Percentiles rank a stretch among this genome's conserved stretches.
Evolutionary conservation across 2,329 filamentous ascomycete species (phyloP).

Genomic region (Aspergillaceae sp.): DNA sequence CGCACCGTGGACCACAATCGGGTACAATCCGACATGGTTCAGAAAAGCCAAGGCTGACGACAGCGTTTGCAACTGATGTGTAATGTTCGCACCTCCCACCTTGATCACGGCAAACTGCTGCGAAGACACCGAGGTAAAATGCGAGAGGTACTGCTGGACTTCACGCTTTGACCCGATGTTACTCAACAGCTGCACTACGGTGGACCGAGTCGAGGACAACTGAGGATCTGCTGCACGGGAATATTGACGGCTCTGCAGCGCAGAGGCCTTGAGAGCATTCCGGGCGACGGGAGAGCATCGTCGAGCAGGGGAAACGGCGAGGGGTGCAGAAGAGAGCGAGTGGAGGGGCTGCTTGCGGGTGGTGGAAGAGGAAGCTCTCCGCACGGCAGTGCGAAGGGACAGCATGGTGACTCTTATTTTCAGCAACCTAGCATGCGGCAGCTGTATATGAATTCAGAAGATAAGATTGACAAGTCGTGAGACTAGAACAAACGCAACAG

Average conservation of each 20-base stretch:
- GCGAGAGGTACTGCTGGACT: slow-evolving; percentile 92
- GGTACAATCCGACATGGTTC: slow-evolving; percentile 88
- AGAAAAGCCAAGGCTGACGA: slow-evolving; percentile 84
- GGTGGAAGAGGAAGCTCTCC: slow-evolving; percentile 34
- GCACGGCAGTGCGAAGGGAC: slow-evolving; percentile 37
- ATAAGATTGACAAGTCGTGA: background rate
- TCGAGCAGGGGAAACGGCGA: slow-evolving; percentile 23
- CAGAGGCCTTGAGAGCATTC: slow-evolving; percentile 19
- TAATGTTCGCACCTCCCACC: slow-evolving; percentile 91
- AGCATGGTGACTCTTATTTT: slow-evolving; percentile 25
- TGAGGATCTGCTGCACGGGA: slow-evolving; percentile 42
- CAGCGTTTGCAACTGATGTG: slow-evolving; percentile 84
- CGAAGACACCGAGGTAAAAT: slow-evolving; percentile 92
- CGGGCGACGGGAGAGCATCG: slow-evolving; percentile 17
- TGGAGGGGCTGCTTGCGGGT: slow-evolving; percentile 26
- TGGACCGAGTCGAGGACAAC: slow-evolving; percentile 59
- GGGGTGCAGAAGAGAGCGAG: slow-evolving; percentile 30
- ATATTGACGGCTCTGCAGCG: slow-evolving; percentile 33
- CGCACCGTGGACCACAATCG: slow-evolving; percentile 89
- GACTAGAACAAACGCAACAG: too few relatives aligned
- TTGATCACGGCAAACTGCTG: slow-evolving; percentile 99
- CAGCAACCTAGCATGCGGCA: slow-evolving; percentile 33
- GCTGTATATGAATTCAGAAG: slow-evolving; percentile 13
- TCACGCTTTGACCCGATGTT: slow-evolving; percentile 95
- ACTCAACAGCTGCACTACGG: slow-evolving; percentile 82